Evolutionary conservation across 2,329 filamentous ascomycete species (phyloP).

Genomic region (Torrubiellomyces zombiae): DNA sequence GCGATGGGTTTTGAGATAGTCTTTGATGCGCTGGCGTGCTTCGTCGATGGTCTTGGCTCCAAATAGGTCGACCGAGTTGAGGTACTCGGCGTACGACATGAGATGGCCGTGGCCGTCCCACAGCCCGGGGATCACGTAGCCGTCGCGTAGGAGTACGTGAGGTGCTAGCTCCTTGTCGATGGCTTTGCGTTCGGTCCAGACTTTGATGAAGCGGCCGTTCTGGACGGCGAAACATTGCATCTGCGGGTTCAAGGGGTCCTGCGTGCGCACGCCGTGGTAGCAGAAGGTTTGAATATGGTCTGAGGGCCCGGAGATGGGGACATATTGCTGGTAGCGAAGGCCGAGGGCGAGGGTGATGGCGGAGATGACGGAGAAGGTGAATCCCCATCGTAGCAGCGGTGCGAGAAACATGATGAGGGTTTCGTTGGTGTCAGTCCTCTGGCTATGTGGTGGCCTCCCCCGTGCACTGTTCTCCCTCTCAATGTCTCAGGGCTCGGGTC

Average conservation of each 20-base stretch:
- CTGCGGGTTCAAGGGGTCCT: conserved; percentile 16
- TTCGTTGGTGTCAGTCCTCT: too few species aligned
- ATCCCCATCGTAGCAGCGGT: conserved; percentile 12
- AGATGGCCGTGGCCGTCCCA: conserved; percentile 59
- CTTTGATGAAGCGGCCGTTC: conserved; percentile 31
- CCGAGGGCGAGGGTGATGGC: conserved; percentile 16
- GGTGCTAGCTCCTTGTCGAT: conserved; percentile 9
- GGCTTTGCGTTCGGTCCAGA: conserved; percentile 21
- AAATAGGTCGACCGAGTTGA: conserved; percentile 49
- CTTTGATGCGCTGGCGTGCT: conserved; percentile 31
- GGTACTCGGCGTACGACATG: conserved; percentile 47
- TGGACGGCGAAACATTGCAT: conserved; percentile 40
- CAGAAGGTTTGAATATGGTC: conserved; percentile 12
- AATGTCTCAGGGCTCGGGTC: too few species aligned
- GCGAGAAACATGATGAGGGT: conserved; percentile 2
- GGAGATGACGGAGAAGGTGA: conserved; percentile 13
- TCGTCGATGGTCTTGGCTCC: conserved; percentile 38
- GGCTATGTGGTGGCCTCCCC: too few species aligned
- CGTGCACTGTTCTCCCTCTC: too few species aligned
- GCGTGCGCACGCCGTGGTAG: conserved; percentile 22
- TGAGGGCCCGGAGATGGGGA: conserved; percentile 7
- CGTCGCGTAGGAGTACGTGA: conserved; percentile 10
- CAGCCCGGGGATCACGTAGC: conserved; percentile 47
- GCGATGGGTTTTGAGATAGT: conserved; percentile 32
- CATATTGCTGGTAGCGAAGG: conserved; percentile 12